Conservation (phyloP, 2,329 filamentous ascomycete species). For the Pleomassaria siparia region DNA sequence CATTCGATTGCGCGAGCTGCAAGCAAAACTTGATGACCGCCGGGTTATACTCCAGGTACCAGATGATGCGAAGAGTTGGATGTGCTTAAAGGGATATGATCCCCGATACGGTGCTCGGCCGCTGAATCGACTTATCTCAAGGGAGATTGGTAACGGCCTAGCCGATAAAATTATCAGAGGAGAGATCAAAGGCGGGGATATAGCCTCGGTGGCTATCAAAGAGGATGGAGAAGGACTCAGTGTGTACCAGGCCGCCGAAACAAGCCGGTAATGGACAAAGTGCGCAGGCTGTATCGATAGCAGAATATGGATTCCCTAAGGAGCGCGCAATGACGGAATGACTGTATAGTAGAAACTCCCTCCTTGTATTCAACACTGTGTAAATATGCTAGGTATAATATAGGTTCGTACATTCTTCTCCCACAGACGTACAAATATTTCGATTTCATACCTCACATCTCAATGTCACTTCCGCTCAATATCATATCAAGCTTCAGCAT, state of each 20-base stretch:
- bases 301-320: neutral
- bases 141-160: conserved; percentile 83
- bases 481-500: too few relatives aligned
- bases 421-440: too few relatives aligned
- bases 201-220: conserved; percentile 69
- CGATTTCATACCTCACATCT: too few relatives aligned
- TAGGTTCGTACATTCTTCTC: conserved; percentile 2
- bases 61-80: conserved; percentile 76
- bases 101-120: conserved; percentile 89
- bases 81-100: conserved; percentile 87
- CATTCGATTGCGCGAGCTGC: conserved; percentile 83
- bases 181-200: conserved; percentile 73
- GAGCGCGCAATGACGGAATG: conserved; percentile 20
- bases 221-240: conserved; percentile 45
- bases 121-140: conserved; percentile 85
- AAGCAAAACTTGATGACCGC: conserved; percentile 78
- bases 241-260: conserved; percentile 16
- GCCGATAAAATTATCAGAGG: conserved; percentile 93
- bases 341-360: conserved; percentile 18
- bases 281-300: neutral
- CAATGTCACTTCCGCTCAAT: too few relatives aligned
- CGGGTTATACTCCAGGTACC: conserved; percentile 76
- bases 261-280: neutral
- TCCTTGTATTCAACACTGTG: conserved; percentile 2
- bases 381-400: neutral